Evolutionary conservation across 2,329 filamentous ascomycete species (phyloP).

Genomic region (Cladosporium sphaerospermum): DNA sequence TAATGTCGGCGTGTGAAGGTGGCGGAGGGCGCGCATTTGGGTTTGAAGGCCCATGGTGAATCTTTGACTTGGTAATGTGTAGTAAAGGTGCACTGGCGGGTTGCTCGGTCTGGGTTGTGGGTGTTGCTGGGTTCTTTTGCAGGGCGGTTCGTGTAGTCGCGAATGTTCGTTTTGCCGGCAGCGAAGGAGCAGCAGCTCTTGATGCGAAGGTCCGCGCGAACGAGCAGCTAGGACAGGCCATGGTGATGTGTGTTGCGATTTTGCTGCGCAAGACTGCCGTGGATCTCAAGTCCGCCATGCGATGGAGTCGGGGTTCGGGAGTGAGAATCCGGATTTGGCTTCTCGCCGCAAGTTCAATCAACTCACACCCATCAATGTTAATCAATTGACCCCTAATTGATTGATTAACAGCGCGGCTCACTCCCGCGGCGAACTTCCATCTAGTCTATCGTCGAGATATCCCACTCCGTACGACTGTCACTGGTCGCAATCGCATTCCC

Average conservation of each 20-base stretch:
- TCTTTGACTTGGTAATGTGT: conserved; percentile 9
- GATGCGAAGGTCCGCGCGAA: conserved; percentile 7
- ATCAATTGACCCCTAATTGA: neutral
- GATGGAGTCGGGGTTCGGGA: conserved; percentile 2
- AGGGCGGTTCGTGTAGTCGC: neutral
- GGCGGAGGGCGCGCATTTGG: conserved; percentile 9
- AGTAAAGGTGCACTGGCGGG: neutral
- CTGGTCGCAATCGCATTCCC: neutral
- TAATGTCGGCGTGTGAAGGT: conserved; percentile 5
- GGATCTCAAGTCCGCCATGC: neutral
- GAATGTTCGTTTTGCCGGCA: neutral
- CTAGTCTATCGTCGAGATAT: neutral
- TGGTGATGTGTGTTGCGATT: conserved; percentile 4
- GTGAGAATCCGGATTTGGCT: conserved; percentile 1
- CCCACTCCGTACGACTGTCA: neutral
- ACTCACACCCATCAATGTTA: conserved; percentile 2
- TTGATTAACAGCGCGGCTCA: neutral
- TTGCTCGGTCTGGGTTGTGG: neutral
- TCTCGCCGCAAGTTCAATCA: neutral
- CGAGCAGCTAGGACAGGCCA: conserved; percentile 11
- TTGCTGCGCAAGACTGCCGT: neutral
- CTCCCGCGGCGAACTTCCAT: conserved; percentile 2
- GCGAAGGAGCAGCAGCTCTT: neutral
- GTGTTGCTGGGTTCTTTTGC: neutral
- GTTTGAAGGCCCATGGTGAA: conserved; percentile 3